Percentiles rank a stretch among this genome's conserved stretches.
These are phyloP conservation scores for Strobilomyces confusus DNA, from an alignment of 768 basidiomycete species.

Conservation along the genomic window DNA sequence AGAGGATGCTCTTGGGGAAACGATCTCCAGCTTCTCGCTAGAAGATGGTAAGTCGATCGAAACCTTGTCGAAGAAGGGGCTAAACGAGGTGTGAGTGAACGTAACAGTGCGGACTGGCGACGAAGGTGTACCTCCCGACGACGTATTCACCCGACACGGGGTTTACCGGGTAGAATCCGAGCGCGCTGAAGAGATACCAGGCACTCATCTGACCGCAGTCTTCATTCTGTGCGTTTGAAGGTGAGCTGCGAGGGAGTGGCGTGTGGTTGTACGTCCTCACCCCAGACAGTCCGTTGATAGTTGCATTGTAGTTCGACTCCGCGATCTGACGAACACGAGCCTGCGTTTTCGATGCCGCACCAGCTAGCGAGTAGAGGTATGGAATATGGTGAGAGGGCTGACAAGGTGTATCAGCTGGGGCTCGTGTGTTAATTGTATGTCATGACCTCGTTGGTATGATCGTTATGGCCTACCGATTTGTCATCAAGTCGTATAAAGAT, in stretches of 20 bases:
- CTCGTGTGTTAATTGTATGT: background rate
- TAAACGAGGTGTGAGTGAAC: conserved; percentile 1
- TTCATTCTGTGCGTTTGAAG: conserved; percentile 54
- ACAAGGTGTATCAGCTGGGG: conserved; percentile 4
- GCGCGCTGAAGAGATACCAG: conserved; percentile 54
- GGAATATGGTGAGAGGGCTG: conserved; percentile 86
- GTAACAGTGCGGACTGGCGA: background rate
- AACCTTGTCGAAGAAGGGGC: conserved; percentile 53
- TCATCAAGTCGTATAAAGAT: conserved; percentile 1
- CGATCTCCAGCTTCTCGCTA: conserved; percentile 42
- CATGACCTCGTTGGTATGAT: conserved; percentile 70
- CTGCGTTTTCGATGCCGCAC: conserved; percentile 67
- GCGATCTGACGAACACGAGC: conserved; percentile 69
- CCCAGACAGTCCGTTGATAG: conserved; percentile 67
- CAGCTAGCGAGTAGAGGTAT: conserved; percentile 73
- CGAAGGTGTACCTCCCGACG: conserved; percentile 56
- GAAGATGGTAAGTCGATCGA: conserved; percentile 50
- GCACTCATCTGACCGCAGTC: conserved; percentile 91
- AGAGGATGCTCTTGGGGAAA: conserved; percentile 51
- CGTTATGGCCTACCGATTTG: conserved; percentile 57
- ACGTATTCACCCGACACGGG: conserved; percentile 74
- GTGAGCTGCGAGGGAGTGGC: background rate
- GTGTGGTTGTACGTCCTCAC: conserved; percentile 34
- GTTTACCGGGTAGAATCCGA: conserved; percentile 72
- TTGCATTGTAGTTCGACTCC: conserved; percentile 57